These are phyloP conservation scores for Byssothecium circinans DNA, from an alignment of 2,329 filamentous ascomycete species.

Conservation along the genomic window DNA sequence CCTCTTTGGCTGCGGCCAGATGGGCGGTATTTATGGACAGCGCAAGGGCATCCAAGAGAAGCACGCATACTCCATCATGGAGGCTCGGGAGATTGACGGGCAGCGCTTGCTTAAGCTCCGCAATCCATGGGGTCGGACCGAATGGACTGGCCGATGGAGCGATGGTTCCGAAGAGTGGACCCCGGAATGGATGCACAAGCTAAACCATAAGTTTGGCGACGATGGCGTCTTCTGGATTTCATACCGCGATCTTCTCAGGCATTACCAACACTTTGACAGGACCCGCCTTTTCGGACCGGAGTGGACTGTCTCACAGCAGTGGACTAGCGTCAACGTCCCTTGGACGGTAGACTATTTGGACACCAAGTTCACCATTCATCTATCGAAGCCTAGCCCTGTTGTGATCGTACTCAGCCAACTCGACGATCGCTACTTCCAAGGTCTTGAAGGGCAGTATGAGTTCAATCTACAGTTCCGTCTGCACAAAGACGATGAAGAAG, in stretches of 20 bases:
- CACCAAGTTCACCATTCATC: conserved; percentile 60
- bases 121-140: conserved; percentile 80
- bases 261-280: conserved; percentile 63
- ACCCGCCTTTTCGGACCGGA: conserved; percentile 63
- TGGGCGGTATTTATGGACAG: conserved; percentile 63
- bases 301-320: conserved; percentile 63
- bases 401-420: conserved; percentile 63
- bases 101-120: conserved; percentile 53
- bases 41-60: conserved; percentile 51
- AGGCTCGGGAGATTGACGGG: conserved; percentile 62
- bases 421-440: conserved; percentile 63
- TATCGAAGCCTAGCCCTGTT: conserved; percentile 55
- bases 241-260: conserved; percentile 60
- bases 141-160: conserved; percentile 81
- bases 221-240: conserved; percentile 69
- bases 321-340: conserved; percentile 62
- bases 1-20: conserved; percentile 70
- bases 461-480: conserved; percentile 62
- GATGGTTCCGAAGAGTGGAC: conserved; percentile 87
- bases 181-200: conserved; percentile 71
- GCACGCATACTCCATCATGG: conserved; percentile 62
- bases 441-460: conserved; percentile 59
- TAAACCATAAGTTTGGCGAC: conserved; percentile 74
- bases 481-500: conserved; percentile 61
- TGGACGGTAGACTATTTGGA: conserved; percentile 64